Conservation (phyloP, 257 asterid genomes). For the Nicotiana obtusifolia region DNA sequence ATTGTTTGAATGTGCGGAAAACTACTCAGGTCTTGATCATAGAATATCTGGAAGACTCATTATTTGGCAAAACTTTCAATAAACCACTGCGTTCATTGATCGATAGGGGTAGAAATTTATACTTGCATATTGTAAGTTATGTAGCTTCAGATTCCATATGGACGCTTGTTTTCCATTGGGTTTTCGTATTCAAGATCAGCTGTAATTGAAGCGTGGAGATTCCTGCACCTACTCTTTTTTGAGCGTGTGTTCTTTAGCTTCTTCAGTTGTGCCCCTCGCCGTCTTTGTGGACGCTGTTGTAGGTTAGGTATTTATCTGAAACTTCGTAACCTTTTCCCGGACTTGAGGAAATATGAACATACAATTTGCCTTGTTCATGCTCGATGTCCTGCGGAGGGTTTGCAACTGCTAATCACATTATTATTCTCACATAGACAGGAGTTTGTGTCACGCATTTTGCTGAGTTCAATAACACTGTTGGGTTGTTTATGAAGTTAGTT, state of each 20-base stretch:
- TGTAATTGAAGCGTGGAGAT: background rate
- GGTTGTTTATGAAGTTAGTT: background rate
- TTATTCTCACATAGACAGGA: background rate
- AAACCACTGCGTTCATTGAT: background rate
- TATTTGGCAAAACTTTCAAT: background rate
- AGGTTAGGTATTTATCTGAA: background rate
- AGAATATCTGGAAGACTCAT: background rate
- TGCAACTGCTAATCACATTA: background rate
- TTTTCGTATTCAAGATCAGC: background rate
- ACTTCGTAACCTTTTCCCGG: background rate
- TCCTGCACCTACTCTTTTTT: background rate
- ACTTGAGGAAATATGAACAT: background rate
- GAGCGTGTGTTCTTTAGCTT: background rate
- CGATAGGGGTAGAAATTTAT: background rate
- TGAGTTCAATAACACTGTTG: background rate
- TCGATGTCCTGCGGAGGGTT: background rate
- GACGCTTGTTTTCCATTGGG: background rate
- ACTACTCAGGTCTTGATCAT: background rate
- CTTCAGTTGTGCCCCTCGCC: background rate
- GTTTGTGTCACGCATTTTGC: background rate
- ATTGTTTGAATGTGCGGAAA: background rate
- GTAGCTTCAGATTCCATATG: background rate
- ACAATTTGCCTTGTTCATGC: background rate
- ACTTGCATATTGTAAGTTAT: background rate
- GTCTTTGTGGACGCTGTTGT: background rate